phyloP scores from a whole-genome alignment of 1,284 basidiomycete genomes.

The Puccinia hordei region DNA sequence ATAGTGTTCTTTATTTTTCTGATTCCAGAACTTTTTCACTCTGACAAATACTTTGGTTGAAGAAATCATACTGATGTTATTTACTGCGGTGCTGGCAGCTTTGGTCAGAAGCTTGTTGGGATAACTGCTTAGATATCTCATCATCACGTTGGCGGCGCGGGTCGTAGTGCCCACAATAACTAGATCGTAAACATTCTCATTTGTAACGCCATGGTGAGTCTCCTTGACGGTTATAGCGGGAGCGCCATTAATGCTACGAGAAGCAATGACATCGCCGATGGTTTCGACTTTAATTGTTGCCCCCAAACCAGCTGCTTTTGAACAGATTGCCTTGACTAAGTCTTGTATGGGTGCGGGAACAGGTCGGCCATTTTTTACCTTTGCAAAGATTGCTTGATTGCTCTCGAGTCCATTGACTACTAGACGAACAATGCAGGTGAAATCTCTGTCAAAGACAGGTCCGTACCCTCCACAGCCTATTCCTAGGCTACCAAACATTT shows the following conservation, averaged over 20 bases:
- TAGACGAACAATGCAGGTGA: neutral
- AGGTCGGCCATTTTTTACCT: neutral
- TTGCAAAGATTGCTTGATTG: conserved; percentile 20
- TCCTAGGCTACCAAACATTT: conserved; percentile 24
- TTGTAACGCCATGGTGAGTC: neutral
- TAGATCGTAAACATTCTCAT: conserved; percentile 11
- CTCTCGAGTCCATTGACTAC: conserved; percentile 16
- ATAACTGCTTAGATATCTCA: conserved; percentile 16
- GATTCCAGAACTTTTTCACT: conserved; percentile 20
- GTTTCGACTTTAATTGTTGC: conserved; percentile 12
- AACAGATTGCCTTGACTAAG: conserved; percentile 13
- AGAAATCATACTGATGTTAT: conserved; percentile 18
- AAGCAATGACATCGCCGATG: conserved; percentile 10
- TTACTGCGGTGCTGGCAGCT: neutral
- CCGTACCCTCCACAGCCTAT: conserved; percentile 23
- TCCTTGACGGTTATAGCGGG: conserved; percentile 11
- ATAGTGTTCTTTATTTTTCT: conserved; percentile 13
- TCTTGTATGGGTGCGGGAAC: conserved; percentile 22
- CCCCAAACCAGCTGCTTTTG: neutral
- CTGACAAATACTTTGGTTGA: conserved; percentile 12
- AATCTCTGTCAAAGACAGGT: conserved; percentile 20
- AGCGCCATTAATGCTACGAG: neutral
- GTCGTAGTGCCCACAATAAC: conserved; percentile 19
- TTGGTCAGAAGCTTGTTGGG: neutral
- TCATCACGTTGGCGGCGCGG: conserved; percentile 4